Conservation (phyloP, 371 early-diverging fungal genomes). For the Phascolomyces articulosus region DNA sequence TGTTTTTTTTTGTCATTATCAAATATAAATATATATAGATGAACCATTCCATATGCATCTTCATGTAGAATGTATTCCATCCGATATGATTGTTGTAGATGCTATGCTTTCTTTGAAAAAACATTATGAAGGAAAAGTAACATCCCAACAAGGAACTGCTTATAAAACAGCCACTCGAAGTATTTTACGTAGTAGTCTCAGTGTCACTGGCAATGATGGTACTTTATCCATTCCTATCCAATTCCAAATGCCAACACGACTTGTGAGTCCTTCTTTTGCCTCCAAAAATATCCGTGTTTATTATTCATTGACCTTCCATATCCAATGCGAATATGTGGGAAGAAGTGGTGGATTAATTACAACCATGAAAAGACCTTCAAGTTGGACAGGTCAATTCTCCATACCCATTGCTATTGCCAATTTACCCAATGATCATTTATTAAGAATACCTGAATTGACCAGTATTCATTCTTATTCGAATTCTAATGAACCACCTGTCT, state of each 20-base stretch:
- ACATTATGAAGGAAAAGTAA: constrained; percentile 47
- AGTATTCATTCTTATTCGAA: constrained; percentile 29
- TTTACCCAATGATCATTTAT: constrained; percentile 41
- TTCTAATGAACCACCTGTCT: constrained; percentile 36
- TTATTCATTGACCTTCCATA: constrained; percentile 35
- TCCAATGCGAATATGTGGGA: constrained; percentile 25
- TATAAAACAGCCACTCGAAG: constrained; percentile 27
- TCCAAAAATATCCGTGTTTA: constrained; percentile 45
- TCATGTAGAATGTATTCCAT: constrained; percentile 23
- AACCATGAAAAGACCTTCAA: constrained; percentile 4
- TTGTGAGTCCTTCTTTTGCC: constrained; percentile 48
- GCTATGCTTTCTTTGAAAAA: constrained; percentile 39
- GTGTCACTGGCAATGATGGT: constrained; percentile 19
- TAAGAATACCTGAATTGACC: constrained; percentile 38
- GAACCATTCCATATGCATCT: constrained; percentile 41
- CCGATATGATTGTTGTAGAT: constrained; percentile 29
- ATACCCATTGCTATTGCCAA: constrained; percentile 48
- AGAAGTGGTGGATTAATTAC: constrained; percentile 32
- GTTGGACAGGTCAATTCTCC: constrained; percentile 22
- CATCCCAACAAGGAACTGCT: constrained; percentile 45
- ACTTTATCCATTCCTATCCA: constrained; percentile 14
- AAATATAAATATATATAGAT: constrained; percentile 19
- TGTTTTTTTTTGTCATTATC: not conserved
- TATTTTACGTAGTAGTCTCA: constrained; percentile 26
- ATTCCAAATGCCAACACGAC: constrained; percentile 46